Conservation (phyloP, 805 yeast genomes). For the Yarrowia keelungensis region DNA sequence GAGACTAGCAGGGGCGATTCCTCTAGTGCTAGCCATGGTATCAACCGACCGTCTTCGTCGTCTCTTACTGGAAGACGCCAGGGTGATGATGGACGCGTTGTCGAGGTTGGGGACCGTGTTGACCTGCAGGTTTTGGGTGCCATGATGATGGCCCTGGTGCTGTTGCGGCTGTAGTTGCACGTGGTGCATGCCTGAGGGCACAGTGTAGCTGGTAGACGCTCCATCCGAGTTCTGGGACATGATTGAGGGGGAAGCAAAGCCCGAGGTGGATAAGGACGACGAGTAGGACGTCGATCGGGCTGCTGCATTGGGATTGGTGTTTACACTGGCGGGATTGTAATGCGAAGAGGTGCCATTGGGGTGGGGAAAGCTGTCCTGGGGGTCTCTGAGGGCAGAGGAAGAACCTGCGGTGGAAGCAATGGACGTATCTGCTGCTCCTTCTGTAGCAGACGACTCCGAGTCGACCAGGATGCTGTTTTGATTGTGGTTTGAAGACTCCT, state of each 20-base stretch:
- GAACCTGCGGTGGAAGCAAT: too few species aligned
- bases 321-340: not conserved
- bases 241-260: conserved; percentile 21
- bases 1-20: conserved; percentile 49
- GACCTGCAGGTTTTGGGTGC: conserved; percentile 22
- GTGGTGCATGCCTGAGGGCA: conserved; percentile 31
- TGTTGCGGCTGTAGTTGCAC: conserved; percentile 41
- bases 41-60: conserved; percentile 50
- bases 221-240: conserved; percentile 38
- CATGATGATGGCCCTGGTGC: conserved; percentile 25
- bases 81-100: conserved; percentile 51
- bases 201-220: conserved; percentile 42
- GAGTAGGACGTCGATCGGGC: conserved; percentile 25
- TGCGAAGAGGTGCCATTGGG: not conserved
- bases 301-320: conserved; percentile 30
- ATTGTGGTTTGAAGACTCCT: not conserved
- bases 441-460: conserved; percentile 9
- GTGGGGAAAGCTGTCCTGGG: too few species aligned
- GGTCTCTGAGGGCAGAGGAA: too few species aligned
- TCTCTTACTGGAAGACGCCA: conserved; percentile 51
- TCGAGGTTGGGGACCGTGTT: conserved; percentile 42
- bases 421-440: not conserved
- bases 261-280: conserved; percentile 16
- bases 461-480: not conserved
- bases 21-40: conserved; percentile 51